Evolutionary conservation across 257 asterid species (phyloP).

Genomic region (Nicotiana undulata): DNA sequence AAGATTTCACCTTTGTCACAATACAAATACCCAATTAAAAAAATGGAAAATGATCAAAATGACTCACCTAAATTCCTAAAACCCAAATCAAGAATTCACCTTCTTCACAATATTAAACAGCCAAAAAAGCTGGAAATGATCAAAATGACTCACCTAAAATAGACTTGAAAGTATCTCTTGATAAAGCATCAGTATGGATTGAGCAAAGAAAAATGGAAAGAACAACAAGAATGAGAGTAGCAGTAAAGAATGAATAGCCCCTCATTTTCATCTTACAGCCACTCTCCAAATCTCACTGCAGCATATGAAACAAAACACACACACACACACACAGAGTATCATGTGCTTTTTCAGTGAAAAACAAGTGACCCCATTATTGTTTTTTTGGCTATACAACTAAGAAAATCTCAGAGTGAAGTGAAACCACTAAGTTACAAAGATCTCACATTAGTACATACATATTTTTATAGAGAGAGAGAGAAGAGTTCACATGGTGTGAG

Average conservation of each 20-base stretch:
- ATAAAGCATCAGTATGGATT: conserved; percentile 29
- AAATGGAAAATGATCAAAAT: too few species aligned
- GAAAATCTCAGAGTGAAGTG: conserved; percentile 21
- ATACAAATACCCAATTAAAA: background rate
- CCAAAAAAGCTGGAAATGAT: background rate
- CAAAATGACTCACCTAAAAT: conserved; percentile 39
- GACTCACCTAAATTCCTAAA: too few species aligned
- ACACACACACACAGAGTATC: background rate
- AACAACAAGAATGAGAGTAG: conserved; percentile 17
- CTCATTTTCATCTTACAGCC: conserved; percentile 26
- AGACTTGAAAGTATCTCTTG: conserved; percentile 45
- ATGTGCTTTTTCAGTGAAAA: conserved; percentile 8
- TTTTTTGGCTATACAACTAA: conserved; percentile 10
- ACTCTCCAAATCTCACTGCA: conserved; percentile 34
- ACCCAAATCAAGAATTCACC: background rate
- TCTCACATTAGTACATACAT: background rate
- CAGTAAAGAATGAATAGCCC: conserved; percentile 22
- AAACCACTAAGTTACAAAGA: background rate
- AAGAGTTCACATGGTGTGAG: conserved; percentile 29
- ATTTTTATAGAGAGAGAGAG: background rate
- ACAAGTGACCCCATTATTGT: background rate
- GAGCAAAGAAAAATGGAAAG: conserved; percentile 35
- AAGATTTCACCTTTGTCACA: background rate
- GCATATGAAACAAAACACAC: conserved; percentile 18
- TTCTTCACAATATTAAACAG: background rate